Conservation (phyloP, 2,329 filamentous ascomycete species). For the Pseudogymnoascus sp. region DNA sequence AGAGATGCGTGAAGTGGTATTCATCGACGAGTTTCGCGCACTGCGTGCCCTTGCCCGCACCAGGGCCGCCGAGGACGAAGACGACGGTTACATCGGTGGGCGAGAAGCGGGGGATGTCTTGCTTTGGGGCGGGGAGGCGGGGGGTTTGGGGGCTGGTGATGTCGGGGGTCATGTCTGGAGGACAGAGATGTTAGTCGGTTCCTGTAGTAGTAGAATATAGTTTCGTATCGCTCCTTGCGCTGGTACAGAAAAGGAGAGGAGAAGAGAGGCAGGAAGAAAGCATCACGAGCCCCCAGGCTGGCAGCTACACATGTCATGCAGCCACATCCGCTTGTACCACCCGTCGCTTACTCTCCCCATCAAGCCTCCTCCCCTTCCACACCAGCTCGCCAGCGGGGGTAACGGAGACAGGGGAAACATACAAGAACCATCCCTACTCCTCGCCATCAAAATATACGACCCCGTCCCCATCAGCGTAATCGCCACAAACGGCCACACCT, state of each 20-base stretch:
- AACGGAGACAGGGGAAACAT: too few relatives aligned
- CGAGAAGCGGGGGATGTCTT: too few relatives aligned
- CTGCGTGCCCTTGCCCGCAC: conserved; percentile 94
- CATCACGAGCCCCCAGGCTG: not conserved
- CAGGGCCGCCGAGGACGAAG: too few relatives aligned
- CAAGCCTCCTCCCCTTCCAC: not conserved
- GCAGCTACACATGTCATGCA: not conserved
- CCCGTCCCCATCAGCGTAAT: conserved; percentile 40
- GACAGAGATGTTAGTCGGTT: conserved; percentile 13
- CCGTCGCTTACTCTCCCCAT: not conserved
- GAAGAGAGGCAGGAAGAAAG: not conserved
- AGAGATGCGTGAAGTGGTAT: conserved; percentile 88
- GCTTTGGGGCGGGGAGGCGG: conserved; percentile 35
- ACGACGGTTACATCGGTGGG: too few relatives aligned
- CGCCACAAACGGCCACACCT: conserved; percentile 30
- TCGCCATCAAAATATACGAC: conserved; percentile 43
- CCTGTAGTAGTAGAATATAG: not conserved
- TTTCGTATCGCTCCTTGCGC: not conserved
- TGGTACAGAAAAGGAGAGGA: not conserved
- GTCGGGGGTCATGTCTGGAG: conserved; percentile 33
- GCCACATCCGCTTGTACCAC: not conserved
- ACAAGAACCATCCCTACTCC: conserved; percentile 32
- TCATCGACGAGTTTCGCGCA: conserved; percentile 79
- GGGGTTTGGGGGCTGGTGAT: conserved; percentile 37
- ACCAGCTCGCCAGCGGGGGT: too few relatives aligned